Percentiles rank a stretch among this genome's conserved stretches.
phyloP scores from a whole-genome alignment of 768 basidiomycete species.

The Xerocomellus amylosporus region DNA sequence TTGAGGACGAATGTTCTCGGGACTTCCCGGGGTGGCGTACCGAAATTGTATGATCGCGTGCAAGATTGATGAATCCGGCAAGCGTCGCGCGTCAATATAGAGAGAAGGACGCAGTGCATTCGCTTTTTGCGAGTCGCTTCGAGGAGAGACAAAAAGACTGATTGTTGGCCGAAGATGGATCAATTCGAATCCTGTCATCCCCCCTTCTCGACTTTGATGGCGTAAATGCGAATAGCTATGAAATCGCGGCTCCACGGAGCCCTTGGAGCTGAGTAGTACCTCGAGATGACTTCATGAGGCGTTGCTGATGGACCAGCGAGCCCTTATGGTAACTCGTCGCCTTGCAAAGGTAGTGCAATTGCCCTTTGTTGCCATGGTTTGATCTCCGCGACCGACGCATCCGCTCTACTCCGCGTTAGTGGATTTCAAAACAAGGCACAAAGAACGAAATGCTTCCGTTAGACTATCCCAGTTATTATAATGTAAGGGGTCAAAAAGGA shows the following conservation, averaged over 20 bases:
- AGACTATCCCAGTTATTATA: conserved; percentile 18
- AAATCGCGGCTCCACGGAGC: conserved; percentile 22
- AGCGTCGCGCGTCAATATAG: not conserved
- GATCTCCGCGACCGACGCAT: conserved; percentile 31
- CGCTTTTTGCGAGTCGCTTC: not conserved
- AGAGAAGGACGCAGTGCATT: not conserved
- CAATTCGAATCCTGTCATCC: not conserved
- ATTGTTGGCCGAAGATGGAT: conserved; percentile 1
- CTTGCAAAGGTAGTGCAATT: conserved; percentile 6
- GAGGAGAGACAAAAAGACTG: not conserved
- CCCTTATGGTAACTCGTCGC: not conserved
- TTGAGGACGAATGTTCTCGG: not conserved
- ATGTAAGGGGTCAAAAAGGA: conserved; percentile 11
- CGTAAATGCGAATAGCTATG: conserved; percentile 1
- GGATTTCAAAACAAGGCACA: conserved; percentile 11
- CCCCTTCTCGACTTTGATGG: not conserved
- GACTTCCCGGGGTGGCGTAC: conserved; percentile 1
- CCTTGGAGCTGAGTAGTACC: conserved; percentile 20
- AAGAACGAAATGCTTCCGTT: conserved; percentile 29
- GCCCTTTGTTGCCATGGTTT: conserved; percentile 9
- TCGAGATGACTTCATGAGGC: not conserved
- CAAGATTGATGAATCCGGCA: not conserved
- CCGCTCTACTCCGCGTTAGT: conserved; percentile 6
- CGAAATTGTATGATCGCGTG: not conserved
- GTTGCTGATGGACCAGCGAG: conserved; percentile 2